Evolutionary conservation across 139 green algal species (phyloP).

Genomic region (Chlamydomonas schloesseri): DNA sequence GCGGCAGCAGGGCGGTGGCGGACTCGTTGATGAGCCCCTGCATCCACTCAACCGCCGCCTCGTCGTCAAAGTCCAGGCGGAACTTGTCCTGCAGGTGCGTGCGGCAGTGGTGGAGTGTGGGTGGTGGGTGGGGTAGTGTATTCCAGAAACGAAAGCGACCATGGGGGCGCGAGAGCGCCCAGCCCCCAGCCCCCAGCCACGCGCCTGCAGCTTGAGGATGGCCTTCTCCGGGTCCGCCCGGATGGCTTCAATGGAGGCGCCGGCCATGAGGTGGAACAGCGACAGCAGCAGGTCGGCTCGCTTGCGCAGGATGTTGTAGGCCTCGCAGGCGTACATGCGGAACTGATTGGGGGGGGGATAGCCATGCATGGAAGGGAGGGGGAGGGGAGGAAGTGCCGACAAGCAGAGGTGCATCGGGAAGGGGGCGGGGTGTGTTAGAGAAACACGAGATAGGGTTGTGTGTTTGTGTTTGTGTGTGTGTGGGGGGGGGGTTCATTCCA

Average conservation of each 20-base stretch:
- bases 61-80: conserved; percentile 91
- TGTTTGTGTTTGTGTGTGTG: too few relatives aligned
- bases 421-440: not conserved
- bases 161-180: too few relatives aligned
- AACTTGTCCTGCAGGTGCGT: conserved; percentile 94
- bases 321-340: conserved; percentile 88
- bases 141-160: not conserved
- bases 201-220: conserved; percentile 92
- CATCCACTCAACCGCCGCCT: conserved; percentile 90
- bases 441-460: too few relatives aligned
- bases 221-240: conserved; percentile 88
- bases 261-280: conserved; percentile 97
- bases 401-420: not conserved
- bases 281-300: conserved; percentile 91
- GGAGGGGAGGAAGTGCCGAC: not conserved
- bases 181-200: too few relatives aligned
- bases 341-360: conserved; percentile 42
- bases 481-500: too few relatives aligned
- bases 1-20: conserved; percentile 89
- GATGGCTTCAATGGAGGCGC: conserved; percentile 87
- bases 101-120: too few relatives aligned
- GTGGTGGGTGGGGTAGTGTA: not conserved
- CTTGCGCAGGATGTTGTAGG: conserved; percentile 99
- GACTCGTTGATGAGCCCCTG: conserved; percentile 92
- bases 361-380: not conserved